Conservation (phyloP, 495 filamentous ascomycete genomes). For the Xylaria palmicola region DNA sequence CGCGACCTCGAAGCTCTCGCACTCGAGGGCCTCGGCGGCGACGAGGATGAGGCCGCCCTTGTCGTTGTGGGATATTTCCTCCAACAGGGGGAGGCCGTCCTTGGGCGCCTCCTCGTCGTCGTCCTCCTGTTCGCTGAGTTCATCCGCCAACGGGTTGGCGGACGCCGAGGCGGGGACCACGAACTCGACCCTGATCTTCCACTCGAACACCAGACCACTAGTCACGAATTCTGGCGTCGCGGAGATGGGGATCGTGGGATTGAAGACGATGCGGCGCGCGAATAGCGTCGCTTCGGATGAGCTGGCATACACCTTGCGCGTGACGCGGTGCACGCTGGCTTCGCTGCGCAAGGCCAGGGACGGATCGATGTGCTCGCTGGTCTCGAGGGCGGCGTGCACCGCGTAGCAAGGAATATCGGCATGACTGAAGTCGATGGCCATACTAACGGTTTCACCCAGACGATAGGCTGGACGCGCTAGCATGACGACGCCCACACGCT, state of each 20-base stretch:
- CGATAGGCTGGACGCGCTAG: conserved; percentile 89
- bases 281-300: conserved; percentile 79
- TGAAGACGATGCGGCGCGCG: conserved; percentile 73
- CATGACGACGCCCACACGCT: conserved; percentile 80
- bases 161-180: conserved; percentile 56
- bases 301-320: conserved; percentile 73
- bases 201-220: conserved; percentile 77
- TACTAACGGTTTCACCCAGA: conserved; percentile 80
- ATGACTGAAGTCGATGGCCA: conserved; percentile 75
- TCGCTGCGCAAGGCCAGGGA: conserved; percentile 79
- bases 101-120: not conserved
- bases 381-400: conserved; percentile 72
- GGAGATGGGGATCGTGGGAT: conserved; percentile 71
- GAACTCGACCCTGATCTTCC: conserved; percentile 88
- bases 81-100: conserved; percentile 45
- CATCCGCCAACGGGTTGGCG: conserved; percentile 10
- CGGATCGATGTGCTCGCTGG: conserved; percentile 73
- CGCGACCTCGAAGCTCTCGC: conserved; percentile 86
- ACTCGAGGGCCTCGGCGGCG: conserved; percentile 70
- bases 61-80: conserved; percentile 69
- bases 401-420: conserved; percentile 78
- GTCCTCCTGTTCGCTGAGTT: not conserved
- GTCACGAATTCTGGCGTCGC: conserved; percentile 90
- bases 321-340: conserved; percentile 80
- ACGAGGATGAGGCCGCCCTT: conserved; percentile 64